These are phyloP conservation scores for Cyberlindnera xylosilytica DNA, from an alignment of 805 yeast species.

Conservation along the genomic window DNA sequence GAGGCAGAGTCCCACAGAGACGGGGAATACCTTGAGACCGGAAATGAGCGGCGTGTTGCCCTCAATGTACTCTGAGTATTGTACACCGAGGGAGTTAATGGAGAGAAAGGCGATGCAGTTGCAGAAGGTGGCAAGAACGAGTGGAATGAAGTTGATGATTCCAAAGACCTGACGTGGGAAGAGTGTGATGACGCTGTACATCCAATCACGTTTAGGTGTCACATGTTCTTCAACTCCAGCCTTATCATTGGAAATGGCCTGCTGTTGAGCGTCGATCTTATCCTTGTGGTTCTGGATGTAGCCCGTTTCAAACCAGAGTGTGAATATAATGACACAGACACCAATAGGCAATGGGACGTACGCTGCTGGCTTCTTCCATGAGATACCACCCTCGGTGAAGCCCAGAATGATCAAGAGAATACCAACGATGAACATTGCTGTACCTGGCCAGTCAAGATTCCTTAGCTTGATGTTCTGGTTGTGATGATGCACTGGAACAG, in stretches of 20 bases:
- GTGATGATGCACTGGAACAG: slow-evolving; percentile 5
- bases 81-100: slow-evolving; percentile 21
- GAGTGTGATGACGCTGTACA: slow-evolving; percentile 23
- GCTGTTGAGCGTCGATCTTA: background rate
- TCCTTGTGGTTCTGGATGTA: slow-evolving; percentile 19
- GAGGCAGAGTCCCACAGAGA: slow-evolving; percentile 30
- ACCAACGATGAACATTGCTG: slow-evolving; percentile 33
- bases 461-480: slow-evolving; percentile 14
- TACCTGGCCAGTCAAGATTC: slow-evolving; percentile 36
- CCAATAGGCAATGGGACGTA: slow-evolving; percentile 42
- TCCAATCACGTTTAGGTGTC: slow-evolving; percentile 1
- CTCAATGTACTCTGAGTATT: slow-evolving; percentile 30
- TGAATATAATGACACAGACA: slow-evolving; percentile 26
- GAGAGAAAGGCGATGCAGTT: slow-evolving; percentile 23
- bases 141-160: slow-evolving; percentile 27
- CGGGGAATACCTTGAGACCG: slow-evolving; percentile 36
- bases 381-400: slow-evolving; percentile 42
- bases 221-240: background rate
- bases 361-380: slow-evolving; percentile 39
- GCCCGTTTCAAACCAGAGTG: slow-evolving; percentile 31
- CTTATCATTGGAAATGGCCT: background rate
- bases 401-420: slow-evolving; percentile 39
- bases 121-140: slow-evolving; percentile 23
- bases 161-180: slow-evolving; percentile 30
- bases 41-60: slow-evolving; percentile 32